Evolutionary conservation across 2,329 filamentous ascomycete genomes (phyloP), one percentile per base, ranked within the genome.

Genomic region (Aspergillus amoenus): DNA sequence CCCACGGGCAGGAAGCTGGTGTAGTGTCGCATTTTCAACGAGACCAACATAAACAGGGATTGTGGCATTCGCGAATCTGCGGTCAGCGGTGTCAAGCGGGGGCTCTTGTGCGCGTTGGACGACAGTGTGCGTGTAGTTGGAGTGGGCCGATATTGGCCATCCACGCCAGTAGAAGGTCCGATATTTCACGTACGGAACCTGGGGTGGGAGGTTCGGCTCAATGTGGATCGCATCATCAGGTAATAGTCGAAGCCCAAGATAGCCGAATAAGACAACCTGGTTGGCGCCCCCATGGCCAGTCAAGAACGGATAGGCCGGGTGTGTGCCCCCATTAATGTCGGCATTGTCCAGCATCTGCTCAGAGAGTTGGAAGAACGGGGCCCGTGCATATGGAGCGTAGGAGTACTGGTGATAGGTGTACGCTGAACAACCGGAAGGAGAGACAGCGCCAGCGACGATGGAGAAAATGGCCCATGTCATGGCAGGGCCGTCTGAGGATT

Each of bases 401-500:
- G 84, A 83, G 60, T 86, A 84, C 17, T 88, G 77, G 6, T 84
- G 81, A 66, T 90, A 90, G 0, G 87, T 89, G 67, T 85, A 89
- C 4, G 84, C 81, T 1, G 86, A 84, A 69, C 88, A 90, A 2
- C 88, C 88, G 2, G 85, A 87, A 2, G 82, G 83, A 1, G 84
- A 86, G 11, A 89, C 78, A 47, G 84, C 79, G 56, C 86, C 88
- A 13, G 87, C 86, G 30, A 86, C 83, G 47, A 89, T 83, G 46
- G 84, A 83, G 70, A 88, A 89, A 9, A 88, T 84, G 9, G 84
- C 84, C 70, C 88, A 90, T 2, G 88, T 90, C 88, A 90, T 90
- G 3, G 84, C 88, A 1, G 88, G 88, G 0, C 88, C 88, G 62
- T 88, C 81, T 1, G 82, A 75, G 1, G 86, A 88, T 70, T 90